These are phyloP conservation scores for Obba rivulosa DNA, from an alignment of 768 basidiomycete genomes.

Conservation along the genomic window DNA sequence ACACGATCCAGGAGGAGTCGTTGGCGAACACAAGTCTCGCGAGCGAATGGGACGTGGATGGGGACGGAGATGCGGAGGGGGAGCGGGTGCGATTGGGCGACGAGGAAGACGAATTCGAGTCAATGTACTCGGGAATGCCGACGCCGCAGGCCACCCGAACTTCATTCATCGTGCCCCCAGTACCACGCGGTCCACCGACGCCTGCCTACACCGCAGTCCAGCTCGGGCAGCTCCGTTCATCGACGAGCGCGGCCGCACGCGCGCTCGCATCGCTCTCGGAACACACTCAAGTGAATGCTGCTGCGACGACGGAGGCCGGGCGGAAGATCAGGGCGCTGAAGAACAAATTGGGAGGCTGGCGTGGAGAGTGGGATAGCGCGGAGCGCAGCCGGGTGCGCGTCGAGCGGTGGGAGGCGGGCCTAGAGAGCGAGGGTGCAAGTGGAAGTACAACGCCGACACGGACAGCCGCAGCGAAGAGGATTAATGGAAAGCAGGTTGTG, in stretches of 20 bases:
- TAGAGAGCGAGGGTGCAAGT: constrained; percentile 37
- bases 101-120: constrained; percentile 41
- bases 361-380: constrained; percentile 79
- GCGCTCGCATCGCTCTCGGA: constrained; percentile 78
- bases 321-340: constrained; percentile 82
- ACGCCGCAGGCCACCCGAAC: constrained; percentile 45
- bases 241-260: constrained; percentile 68
- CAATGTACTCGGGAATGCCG: constrained; percentile 23
- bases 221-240: constrained; percentile 63
- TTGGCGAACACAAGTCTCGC: constrained; percentile 10
- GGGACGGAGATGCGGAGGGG: constrained; percentile 13
- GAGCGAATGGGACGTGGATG: constrained; percentile 52
- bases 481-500: constrained; percentile 71
- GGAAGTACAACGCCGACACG: constrained; percentile 22
- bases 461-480: constrained; percentile 31
- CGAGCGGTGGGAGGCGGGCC: constrained; percentile 75
- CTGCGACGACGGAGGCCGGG: constrained; percentile 79
- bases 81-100: constrained; percentile 40
- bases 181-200: constrained; percentile 46
- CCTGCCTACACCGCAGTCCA: constrained; percentile 58
- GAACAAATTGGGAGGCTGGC: constrained; percentile 78
- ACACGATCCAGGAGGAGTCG: constrained; percentile 27
- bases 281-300: constrained; percentile 84
- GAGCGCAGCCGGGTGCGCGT: constrained; percentile 73
- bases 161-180: constrained; percentile 48